These are phyloP conservation scores for Mallotus nudiflorus DNA, from an alignment of 345 rosid genomes.

Conservation along the genomic window DNA sequence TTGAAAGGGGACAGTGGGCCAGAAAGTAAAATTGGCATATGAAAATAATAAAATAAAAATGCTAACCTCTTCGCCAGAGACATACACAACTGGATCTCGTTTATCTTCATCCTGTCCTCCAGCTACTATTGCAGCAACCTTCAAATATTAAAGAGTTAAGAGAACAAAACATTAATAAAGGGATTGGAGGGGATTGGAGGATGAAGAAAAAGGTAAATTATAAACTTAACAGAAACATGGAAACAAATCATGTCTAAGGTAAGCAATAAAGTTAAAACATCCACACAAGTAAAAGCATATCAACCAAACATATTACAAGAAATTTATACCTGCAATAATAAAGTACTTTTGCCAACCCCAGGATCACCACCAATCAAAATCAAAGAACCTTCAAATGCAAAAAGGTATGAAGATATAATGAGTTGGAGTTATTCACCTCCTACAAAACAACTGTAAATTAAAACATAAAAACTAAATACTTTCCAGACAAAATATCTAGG, in stretches of 20 bases:
- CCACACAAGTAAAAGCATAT: conserved; percentile 1
- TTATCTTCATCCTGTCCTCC: conserved; percentile 49
- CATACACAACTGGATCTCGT: conserved; percentile 76
- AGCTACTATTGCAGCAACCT: conserved; percentile 77
- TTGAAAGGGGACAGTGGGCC: background rate
- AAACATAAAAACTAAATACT: background rate
- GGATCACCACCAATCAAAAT: conserved; percentile 94
- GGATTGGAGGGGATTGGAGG: background rate
- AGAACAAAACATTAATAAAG: conserved; percentile 16
- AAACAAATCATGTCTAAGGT: background rate
- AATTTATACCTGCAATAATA: conserved; percentile 70
- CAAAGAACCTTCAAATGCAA: conserved; percentile 61
- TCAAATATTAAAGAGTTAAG: conserved; percentile 31
- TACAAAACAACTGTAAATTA: background rate
- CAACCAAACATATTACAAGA: background rate
- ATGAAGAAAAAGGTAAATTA: background rate
- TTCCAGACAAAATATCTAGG: background rate
- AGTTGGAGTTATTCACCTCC: background rate
- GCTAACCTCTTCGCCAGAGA: conserved; percentile 94
- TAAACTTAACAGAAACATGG: background rate
- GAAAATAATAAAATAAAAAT: background rate
- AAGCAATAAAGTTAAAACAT: background rate
- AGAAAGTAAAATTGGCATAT: conserved; percentile 4
- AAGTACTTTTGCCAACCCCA: conserved; percentile 96
- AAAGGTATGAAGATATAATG: background rate